phyloP scores from a whole-genome alignment of 164 flowering plant genomes.

The Taxillus chinensis region DNA sequence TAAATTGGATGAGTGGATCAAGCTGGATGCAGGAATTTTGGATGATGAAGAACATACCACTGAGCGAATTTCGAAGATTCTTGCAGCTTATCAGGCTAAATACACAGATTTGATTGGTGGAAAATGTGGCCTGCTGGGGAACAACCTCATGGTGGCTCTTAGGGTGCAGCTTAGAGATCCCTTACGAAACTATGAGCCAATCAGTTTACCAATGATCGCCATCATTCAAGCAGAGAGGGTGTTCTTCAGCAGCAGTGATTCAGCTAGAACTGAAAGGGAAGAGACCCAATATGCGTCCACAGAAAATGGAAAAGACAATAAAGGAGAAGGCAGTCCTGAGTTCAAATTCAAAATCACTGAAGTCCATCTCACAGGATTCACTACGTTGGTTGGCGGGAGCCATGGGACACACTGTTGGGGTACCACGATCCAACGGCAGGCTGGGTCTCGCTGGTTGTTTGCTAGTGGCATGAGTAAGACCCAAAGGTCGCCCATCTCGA shows the following conservation, averaged over 20 bases:
- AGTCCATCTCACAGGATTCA: slow-evolving; percentile 65
- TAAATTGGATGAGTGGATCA: slow-evolving; percentile 41
- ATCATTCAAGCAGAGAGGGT: slow-evolving; percentile 34
- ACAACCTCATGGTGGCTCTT: slow-evolving; percentile 30
- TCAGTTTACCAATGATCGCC: slow-evolving; percentile 43
- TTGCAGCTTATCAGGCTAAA: slow-evolving; percentile 33
- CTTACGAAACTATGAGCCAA: slow-evolving; percentile 36
- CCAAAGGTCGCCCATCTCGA: slow-evolving; percentile 40
- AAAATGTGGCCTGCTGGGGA: slow-evolving; percentile 23
- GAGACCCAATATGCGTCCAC: neutral
- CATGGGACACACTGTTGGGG: slow-evolving; percentile 40
- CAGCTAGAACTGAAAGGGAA: neutral
- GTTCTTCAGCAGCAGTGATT: slow-evolving; percentile 6
- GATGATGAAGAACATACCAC: slow-evolving; percentile 17
- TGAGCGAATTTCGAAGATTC: slow-evolving; percentile 17
- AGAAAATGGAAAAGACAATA: slow-evolving; percentile 5
- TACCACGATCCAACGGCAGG: slow-evolving; percentile 37
- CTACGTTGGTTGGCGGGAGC: slow-evolving; percentile 30
- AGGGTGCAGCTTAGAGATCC: slow-evolving; percentile 49
- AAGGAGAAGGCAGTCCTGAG: slow-evolving; percentile 1
- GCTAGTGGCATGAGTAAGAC: slow-evolving; percentile 82
- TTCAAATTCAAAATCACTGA: slow-evolving; percentile 32
- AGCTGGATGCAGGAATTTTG: slow-evolving; percentile 25
- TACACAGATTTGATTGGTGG: slow-evolving; percentile 11
- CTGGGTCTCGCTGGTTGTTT: slow-evolving; percentile 94